Evolutionary conservation across 1,139 yeast genomes (phyloP).

Genomic region (Debaryomycetaceae sp.): DNA sequence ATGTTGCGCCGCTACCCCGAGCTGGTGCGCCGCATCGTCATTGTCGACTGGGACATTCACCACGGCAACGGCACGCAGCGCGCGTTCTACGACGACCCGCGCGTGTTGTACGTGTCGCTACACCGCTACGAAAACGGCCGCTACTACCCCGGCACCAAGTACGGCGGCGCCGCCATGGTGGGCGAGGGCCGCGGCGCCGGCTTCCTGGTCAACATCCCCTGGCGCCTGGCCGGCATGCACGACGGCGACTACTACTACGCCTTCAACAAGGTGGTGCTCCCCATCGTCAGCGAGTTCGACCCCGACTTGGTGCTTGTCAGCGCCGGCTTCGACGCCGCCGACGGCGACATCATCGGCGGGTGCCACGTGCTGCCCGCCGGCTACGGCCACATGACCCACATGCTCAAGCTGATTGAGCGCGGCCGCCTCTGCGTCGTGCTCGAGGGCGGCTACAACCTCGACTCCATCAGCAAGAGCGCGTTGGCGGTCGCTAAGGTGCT

Average conservation of each 20-base stretch:
- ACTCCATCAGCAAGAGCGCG: conserved; percentile 86
- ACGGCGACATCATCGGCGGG: conserved; percentile 97
- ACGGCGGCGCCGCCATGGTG: conserved; percentile 71
- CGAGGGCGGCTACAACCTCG: conserved; percentile 96
- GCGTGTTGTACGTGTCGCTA: conserved; percentile 84
- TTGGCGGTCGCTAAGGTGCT: conserved; percentile 87
- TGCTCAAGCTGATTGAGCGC: conserved; percentile 79
- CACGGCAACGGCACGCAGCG: conserved; percentile 98
- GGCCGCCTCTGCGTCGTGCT: conserved; percentile 87
- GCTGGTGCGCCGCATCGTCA: conserved; percentile 74
- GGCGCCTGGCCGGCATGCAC: conserved; percentile 91
- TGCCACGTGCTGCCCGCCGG: conserved; percentile 96
- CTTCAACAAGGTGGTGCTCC: conserved; percentile 82
- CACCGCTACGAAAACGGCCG: conserved; percentile 91
- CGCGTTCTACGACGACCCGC: conserved; percentile 82
- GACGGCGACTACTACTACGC: conserved; percentile 97
- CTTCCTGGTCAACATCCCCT: conserved; percentile 82
- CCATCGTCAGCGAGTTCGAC: conserved; percentile 81
- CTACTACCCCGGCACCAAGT: conserved; percentile 89
- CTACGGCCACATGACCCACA: conserved; percentile 93
- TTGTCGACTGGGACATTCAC: conserved; percentile 96
- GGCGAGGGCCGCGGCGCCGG: conserved; percentile 91
- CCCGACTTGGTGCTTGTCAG: conserved; percentile 93
- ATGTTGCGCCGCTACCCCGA: conserved; percentile 83
- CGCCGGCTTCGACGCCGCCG: conserved; percentile 98